Percentiles rank a stretch among this genome's conserved stretches.
Evolutionary conservation across 1,284 basidiomycete species (phyloP).

Genomic region (Melampsora americana): DNA sequence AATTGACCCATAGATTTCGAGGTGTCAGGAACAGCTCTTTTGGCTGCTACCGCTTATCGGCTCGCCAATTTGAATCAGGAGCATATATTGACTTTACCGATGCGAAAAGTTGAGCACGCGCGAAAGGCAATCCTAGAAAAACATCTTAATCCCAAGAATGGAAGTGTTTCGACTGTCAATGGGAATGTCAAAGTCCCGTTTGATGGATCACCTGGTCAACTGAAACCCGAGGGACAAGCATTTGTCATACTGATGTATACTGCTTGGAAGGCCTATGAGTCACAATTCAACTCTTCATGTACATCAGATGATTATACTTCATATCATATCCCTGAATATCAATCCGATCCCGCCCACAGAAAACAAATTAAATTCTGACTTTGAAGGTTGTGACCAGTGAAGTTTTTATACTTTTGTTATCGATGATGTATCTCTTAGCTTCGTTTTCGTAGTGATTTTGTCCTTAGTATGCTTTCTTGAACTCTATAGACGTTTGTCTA

Average conservation of each 20-base stretch:
- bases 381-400: no score
- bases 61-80: constrained; percentile 1
- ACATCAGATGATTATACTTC: no score
- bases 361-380: no score
- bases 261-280: constrained; percentile 30
- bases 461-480: no score
- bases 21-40: constrained; percentile 35
- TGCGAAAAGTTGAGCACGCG: constrained; percentile 14
- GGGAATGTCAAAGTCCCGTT: constrained; percentile 56
- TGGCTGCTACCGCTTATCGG: constrained; percentile 38
- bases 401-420: no score
- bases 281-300: background rate
- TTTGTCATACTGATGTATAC: constrained; percentile 64
- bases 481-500: no score
- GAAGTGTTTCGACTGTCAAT: constrained; percentile 57
- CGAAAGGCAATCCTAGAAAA: background rate
- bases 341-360: no score
- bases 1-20: constrained; percentile 2
- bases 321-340: no score
- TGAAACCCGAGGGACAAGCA: constrained; percentile 63
- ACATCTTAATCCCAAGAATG: constrained; percentile 9
- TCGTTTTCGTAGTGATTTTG: no score
- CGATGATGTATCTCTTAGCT: no score
- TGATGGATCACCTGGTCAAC: constrained; percentile 52
- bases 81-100: background rate